Conservation (phyloP, 2,329 filamentous ascomycete species). For the Phoma sp. region DNA sequence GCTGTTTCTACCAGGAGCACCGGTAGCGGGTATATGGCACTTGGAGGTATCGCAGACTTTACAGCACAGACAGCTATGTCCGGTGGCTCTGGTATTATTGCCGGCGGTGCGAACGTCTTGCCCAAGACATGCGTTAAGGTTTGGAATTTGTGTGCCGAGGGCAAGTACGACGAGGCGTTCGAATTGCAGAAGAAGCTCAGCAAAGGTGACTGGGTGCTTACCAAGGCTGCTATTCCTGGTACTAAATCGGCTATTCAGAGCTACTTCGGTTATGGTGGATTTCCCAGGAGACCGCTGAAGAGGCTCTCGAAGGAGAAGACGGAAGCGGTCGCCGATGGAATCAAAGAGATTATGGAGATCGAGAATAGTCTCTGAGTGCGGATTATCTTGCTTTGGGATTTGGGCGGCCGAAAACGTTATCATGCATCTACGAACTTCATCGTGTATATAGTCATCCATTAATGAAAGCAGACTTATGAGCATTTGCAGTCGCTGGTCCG, state of each 20-base stretch:
- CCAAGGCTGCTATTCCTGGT: slow-evolving; percentile 82
- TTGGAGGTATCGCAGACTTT: slow-evolving; percentile 88
- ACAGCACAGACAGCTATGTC: slow-evolving; percentile 80
- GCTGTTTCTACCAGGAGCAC: slow-evolving; percentile 67
- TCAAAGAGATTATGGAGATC: slow-evolving; percentile 68
- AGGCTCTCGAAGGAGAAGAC: slow-evolving; percentile 65
- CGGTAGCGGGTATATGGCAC: slow-evolving; percentile 73
- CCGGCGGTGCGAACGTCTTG: slow-evolving; percentile 83
- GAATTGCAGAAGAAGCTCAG: slow-evolving; percentile 78
- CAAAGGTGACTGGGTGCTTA: slow-evolving; percentile 81
- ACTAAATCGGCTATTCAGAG: slow-evolving; percentile 82
- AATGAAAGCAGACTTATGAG: slow-evolving; percentile 11
- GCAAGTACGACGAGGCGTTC: slow-evolving; percentile 76
- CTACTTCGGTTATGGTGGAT: slow-evolving; percentile 82
- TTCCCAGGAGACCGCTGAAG: slow-evolving; percentile 75
- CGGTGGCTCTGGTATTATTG: slow-evolving; percentile 83
- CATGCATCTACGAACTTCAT: slow-evolving; percentile 22
- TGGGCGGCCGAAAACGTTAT: slow-evolving; percentile 5
- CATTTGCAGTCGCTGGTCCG: not conserved
- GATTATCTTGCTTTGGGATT: not conserved
- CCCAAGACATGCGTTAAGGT: slow-evolving; percentile 81
- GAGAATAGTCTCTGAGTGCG: slow-evolving; percentile 55
- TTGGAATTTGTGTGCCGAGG: slow-evolving; percentile 76
- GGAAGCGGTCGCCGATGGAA: slow-evolving; percentile 49
- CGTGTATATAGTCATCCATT: slow-evolving; percentile 26